Base-by-base conservation (phyloP, 371 early-diverging fungal species). In the Mortierella sp. region DNA sequence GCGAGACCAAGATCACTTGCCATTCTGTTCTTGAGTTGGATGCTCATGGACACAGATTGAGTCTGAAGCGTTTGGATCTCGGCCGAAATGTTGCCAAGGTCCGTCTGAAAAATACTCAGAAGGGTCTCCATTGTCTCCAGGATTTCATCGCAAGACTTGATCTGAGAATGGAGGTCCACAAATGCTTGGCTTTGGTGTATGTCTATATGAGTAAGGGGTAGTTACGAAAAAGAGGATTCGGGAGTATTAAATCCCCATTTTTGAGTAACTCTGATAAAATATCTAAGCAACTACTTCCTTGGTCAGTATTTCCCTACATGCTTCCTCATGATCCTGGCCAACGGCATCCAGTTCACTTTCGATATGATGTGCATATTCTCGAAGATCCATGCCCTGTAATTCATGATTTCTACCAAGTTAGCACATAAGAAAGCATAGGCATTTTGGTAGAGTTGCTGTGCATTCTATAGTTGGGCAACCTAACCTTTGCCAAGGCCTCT, bases 11-110 rank as follows among this genome's bases (percentile, higher is more conserved):
- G 26, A 3, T n/a, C 15, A 63, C 77, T 60, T 70, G 92, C 95
- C 74, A 88, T 90, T 57, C 97, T 85, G 81, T 98, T 98, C 66
- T 90, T 91, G 59, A 96, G 83, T 68, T 89, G 87, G 44, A 93
- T 74, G 70, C 87, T 94, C 93, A 96, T 93, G 5, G 84, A 75
- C n/a, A 89, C 84, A 0, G 94, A 94, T 60, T 93, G 88, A 61
- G 91, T 90, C 72, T 97, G 97, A 55, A 98, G 75, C 11, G 82
- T 90, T 67, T 90, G 88, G 52, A 98, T 98, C 66, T 97, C 98
- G 18, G 85, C 84, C 66, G 92, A 94, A 52, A 98, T 94, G 61
- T 91, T 90, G 23, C 94, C 96, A 25, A 98, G 84, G 68, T 94
- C 93, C 50, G 87, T 87, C 67, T 97, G 94, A 77, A 97, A 97